Evolutionary conservation across 1,139 yeast species (phyloP).

Genomic region (Nakaseomyces sp.): DNA sequence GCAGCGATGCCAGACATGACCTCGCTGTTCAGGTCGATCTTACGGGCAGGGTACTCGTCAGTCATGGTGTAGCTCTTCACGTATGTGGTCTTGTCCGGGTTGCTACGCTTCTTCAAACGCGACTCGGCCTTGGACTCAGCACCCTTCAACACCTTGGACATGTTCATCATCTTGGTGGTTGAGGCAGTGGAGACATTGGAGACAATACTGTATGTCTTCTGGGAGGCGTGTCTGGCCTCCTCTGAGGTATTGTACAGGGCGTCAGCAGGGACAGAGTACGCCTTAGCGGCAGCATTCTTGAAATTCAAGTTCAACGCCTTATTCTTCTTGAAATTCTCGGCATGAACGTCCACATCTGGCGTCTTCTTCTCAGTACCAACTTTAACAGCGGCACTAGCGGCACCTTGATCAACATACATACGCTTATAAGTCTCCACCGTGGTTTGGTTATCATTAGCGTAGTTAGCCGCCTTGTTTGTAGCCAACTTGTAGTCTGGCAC

Average conservation of each 20-base stretch:
- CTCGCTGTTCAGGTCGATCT: conserved; percentile 16
- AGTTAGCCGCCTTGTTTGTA: conserved; percentile 66
- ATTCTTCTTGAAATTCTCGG: conserved; percentile 8
- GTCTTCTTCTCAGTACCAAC: conserved; percentile 15
- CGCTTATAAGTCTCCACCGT: conserved; percentile 60
- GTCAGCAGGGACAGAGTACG: conserved; percentile 17
- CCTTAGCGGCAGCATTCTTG: conserved; percentile 27
- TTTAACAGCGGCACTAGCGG: conserved; percentile 26
- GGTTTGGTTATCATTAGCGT: conserved; percentile 60
- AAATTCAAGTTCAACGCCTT: conserved; percentile 1
- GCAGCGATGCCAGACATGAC: conserved; percentile 16
- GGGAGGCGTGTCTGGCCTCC: neutral
- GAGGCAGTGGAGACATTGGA: conserved; percentile 2
- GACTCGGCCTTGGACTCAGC: conserved; percentile 28
- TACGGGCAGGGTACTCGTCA: conserved; percentile 7
- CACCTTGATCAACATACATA: conserved; percentile 40
- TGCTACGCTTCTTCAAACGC: conserved; percentile 21
- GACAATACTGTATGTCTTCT: conserved; percentile 3
- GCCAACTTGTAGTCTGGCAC: conserved; percentile 44
- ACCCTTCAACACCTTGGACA: conserved; percentile 25
- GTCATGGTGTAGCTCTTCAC: conserved; percentile 6
- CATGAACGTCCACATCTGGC: conserved; percentile 7
- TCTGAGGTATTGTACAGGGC: neutral
- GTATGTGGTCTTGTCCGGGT: conserved; percentile 22
- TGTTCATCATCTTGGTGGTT: conserved; percentile 19